phyloP scores from a whole-genome alignment of 2,329 filamentous ascomycete genomes.

The Teratosphaeria pseudoeucalypti region DNA sequence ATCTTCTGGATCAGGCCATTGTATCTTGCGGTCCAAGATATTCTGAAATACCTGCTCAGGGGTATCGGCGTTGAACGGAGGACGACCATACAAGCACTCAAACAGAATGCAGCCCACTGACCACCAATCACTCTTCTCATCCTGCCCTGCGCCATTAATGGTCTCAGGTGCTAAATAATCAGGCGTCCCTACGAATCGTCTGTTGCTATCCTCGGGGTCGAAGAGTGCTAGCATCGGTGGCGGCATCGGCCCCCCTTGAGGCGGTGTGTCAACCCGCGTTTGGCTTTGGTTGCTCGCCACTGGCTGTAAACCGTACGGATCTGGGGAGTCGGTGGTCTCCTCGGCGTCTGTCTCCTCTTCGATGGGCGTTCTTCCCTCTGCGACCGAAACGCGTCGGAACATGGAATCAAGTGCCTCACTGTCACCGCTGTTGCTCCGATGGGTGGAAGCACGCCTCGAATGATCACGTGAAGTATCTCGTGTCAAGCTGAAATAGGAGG shows the following conservation, averaged over 20 bases:
- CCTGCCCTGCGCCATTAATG: slow-evolving; percentile 87
- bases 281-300: slow-evolving; percentile 40
- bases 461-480: slow-evolving; percentile 43
- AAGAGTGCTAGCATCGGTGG: slow-evolving; percentile 90
- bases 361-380: slow-evolving; percentile 50
- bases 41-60: slow-evolving; percentile 96
- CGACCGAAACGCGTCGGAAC: slow-evolving; percentile 58
- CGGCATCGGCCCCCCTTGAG: slow-evolving; percentile 63
- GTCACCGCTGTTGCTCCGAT: slow-evolving; percentile 83
- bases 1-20: slow-evolving; percentile 78
- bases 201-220: slow-evolving; percentile 84
- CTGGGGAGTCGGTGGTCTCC: slow-evolving; percentile 60
- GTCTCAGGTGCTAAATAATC: slow-evolving; percentile 97
- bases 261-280: slow-evolving; percentile 39
- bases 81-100: slow-evolving; percentile 86
- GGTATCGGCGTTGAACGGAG: slow-evolving; percentile 82
- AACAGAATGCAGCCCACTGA: slow-evolving; percentile 97
- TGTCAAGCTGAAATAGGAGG: slow-evolving; percentile 82
- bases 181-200: slow-evolving; percentile 90
- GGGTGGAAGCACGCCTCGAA: slow-evolving; percentile 63
- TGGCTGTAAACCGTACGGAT: slow-evolving; percentile 57
- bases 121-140: slow-evolving; percentile 99
- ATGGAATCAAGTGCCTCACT: slow-evolving; percentile 77
- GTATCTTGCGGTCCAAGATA: slow-evolving; percentile 77
- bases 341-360: slow-evolving; percentile 68